These are phyloP conservation scores for Mimosa bimucronata DNA, from an alignment of 306 rosid genomes.

Conservation along the genomic window DNA sequence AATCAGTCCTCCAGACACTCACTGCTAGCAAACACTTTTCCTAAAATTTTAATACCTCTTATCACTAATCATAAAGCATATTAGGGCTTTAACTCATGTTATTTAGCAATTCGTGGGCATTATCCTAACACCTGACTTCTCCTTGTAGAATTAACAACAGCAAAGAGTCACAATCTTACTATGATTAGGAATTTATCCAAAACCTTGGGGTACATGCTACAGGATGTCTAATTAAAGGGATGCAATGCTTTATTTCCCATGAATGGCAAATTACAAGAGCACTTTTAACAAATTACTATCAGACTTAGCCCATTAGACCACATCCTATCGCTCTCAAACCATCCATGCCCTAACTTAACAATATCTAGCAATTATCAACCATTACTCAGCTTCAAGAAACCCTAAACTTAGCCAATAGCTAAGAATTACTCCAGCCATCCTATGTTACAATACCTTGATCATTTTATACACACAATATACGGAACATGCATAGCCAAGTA, in stretches of 20 bases:
- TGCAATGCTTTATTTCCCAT: slow-evolving; percentile 11
- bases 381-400: slow-evolving; percentile 17
- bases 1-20: no score
- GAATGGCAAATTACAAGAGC: neutral
- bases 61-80: neutral
- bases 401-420: slow-evolving; percentile 13
- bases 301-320: slow-evolving; percentile 4
- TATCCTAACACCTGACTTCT: neutral
- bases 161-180: neutral
- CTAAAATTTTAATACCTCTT: neutral
- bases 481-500: slow-evolving; percentile 97
- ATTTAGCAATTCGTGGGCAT: neutral
- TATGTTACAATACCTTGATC: slow-evolving; percentile 72
- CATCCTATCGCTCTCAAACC: slow-evolving; percentile 23
- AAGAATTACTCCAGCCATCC: slow-evolving; percentile 17
- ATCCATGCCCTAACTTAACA: slow-evolving; percentile 9
- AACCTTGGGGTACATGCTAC: neutral
- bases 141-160: neutral
- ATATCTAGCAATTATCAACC: slow-evolving; percentile 19
- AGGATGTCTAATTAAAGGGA: neutral
- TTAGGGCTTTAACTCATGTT: neutral
- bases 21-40: no score
- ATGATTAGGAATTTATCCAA: neutral
- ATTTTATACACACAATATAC: slow-evolving; percentile 96
- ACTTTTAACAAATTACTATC: slow-evolving; percentile 12